phyloP scores from a whole-genome alignment of 2,329 filamentous ascomycete species.

The Fusarium clavum region DNA sequence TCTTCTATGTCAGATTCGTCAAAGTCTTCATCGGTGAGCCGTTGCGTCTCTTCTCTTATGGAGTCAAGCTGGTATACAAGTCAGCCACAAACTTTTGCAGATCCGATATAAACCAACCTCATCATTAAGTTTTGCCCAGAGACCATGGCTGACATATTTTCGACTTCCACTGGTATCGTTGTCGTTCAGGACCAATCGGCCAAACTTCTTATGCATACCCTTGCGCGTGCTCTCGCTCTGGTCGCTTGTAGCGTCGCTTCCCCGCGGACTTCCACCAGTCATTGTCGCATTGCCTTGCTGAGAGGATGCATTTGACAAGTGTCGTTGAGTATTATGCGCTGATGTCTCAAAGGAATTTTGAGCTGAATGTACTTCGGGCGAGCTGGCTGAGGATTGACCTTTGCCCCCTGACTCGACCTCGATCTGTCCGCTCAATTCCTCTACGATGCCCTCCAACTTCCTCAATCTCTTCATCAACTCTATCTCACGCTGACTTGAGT shows the following conservation, averaged over 20 bases:
- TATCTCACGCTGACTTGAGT: conserved; percentile 70
- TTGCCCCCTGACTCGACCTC: conserved; percentile 61
- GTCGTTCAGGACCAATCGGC: conserved; percentile 77
- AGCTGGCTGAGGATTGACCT: conserved; percentile 47
- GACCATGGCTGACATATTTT: conserved; percentile 80
- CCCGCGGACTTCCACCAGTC: conserved; percentile 40
- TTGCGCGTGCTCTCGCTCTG: conserved; percentile 50
- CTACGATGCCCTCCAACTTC: conserved; percentile 81
- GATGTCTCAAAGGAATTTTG: conserved; percentile 32
- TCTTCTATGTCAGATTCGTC: conserved; percentile 72
- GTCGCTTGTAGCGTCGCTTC: conserved; percentile 46
- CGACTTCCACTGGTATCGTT: conserved; percentile 75
- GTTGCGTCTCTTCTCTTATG: conserved; percentile 62
- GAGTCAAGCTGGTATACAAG: conserved; percentile 49
- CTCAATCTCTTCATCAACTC: conserved; percentile 79
- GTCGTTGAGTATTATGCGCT: conserved; percentile 26
- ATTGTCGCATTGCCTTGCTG: conserved; percentile 15
- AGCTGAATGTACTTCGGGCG: conserved; percentile 45
- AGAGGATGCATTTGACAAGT: conserved; percentile 33
- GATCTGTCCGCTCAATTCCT: conserved; percentile 74
- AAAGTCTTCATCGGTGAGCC: conserved; percentile 58
- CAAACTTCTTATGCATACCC: conserved; percentile 63
- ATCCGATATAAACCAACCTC: conserved; percentile 62
- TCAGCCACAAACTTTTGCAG: conserved; percentile 14
- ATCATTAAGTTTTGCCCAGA: conserved; percentile 81